phyloP scores from a whole-genome alignment of 371 early-diverging fungal species.

The Rhizopus arrhizus region DNA sequence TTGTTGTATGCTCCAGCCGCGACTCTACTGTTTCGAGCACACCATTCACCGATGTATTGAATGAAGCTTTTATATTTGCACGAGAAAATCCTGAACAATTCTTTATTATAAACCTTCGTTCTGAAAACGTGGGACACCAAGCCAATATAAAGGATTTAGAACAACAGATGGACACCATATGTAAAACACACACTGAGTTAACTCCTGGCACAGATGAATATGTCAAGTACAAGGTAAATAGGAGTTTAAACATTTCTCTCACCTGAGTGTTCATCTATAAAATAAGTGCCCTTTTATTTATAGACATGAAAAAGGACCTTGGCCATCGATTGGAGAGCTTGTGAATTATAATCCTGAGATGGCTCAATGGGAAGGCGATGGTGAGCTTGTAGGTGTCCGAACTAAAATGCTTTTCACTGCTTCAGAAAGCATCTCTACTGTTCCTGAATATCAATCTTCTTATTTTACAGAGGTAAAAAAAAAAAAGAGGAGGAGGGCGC shows the following conservation, averaged over 20 bases:
- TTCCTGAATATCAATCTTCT: conserved; percentile 14
- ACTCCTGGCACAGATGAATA: conserved; percentile 37
- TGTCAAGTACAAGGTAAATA: conserved; percentile 30
- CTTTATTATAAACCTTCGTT: conserved; percentile 29
- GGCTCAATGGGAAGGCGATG: conserved; percentile 56
- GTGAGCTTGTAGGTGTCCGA: conserved; percentile 47
- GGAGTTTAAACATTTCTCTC: neutral
- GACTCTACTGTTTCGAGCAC: conserved; percentile 10
- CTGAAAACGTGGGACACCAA: conserved; percentile 12
- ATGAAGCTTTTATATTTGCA: conserved; percentile 31
- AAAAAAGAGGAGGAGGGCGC: neutral
- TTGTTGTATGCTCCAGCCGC: conserved; percentile 13
- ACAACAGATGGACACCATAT: conserved; percentile 32
- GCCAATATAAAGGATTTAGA: conserved; percentile 29
- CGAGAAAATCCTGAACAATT: conserved; percentile 30
- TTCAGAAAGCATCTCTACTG: conserved; percentile 9
- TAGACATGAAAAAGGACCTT: conserved; percentile 20
- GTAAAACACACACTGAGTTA: conserved; percentile 35
- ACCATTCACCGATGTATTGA: conserved; percentile 23
- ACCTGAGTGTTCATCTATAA: neutral
- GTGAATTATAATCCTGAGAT: conserved; percentile 48
- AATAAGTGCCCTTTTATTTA: conserved; percentile 48
- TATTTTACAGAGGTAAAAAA: conserved; percentile 36
- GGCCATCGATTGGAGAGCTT: conserved; percentile 41
- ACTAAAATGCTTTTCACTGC: conserved; percentile 38